Conservation (phyloP, 2,329 filamentous ascomycete species). For the Colletotrichum sp. region DNA sequence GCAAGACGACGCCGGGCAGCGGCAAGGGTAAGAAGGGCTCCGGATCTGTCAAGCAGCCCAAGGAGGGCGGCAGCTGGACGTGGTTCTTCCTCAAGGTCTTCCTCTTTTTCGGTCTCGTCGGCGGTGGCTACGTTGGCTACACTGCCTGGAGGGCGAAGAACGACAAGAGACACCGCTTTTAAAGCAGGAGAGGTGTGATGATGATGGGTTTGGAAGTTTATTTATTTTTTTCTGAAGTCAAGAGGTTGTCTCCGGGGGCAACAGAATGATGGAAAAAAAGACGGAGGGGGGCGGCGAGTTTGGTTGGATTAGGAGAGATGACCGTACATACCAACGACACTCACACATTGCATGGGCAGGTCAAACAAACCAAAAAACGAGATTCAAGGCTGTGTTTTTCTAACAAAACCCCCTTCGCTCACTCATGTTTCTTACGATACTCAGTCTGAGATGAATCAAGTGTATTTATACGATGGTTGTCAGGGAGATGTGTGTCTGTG, state of each 20-base stretch:
- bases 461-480: constrained; percentile 10
- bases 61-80: constrained; percentile 58
- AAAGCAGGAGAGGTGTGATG: constrained; percentile 20
- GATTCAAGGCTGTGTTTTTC: neutral
- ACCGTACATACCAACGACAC: constrained; percentile 15
- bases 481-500: neutral
- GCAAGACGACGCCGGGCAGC: constrained; percentile 33
- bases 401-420: neutral
- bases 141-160: constrained; percentile 78
- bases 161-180: constrained; percentile 65
- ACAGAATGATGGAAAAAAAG: neutral
- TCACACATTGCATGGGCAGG: constrained; percentile 12
- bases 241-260: neutral
- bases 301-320: neutral
- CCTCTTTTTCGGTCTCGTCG: constrained; percentile 72
- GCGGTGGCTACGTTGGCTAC: constrained; percentile 83
- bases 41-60: constrained; percentile 44
- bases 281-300: neutral
- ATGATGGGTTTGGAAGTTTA: neutral
- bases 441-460: constrained; percentile 19
- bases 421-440: constrained; percentile 10
- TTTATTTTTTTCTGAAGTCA: neutral
- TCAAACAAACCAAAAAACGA: neutral
- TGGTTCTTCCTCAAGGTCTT: constrained; percentile 82
- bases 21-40: constrained; percentile 26